phyloP scores from a whole-genome alignment of 352 stramenopile species.

The Globisporangium echinulatum region DNA sequence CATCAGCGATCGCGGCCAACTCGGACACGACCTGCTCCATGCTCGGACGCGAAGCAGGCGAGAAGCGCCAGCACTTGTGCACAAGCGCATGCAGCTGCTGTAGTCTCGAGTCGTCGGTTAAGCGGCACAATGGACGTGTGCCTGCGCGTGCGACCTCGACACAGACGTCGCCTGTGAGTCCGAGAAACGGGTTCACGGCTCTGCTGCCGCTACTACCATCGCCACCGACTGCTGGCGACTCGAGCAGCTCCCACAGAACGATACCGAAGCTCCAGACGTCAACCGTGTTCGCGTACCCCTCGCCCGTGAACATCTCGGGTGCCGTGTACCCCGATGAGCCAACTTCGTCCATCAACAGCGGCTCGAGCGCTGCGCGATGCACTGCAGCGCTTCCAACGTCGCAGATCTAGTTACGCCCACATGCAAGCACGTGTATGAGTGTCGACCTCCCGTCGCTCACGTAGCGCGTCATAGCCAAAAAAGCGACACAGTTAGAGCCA shows the following conservation, averaged over 20 bases:
- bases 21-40: slow-evolving; percentile 16
- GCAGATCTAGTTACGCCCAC: slow-evolving; percentile 16
- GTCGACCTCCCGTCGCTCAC: neutral
- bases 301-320: slow-evolving; percentile 30
- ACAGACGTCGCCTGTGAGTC: slow-evolving; percentile 23
- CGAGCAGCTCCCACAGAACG: slow-evolving; percentile 31
- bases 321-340: slow-evolving; percentile 40
- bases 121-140: slow-evolving; percentile 12
- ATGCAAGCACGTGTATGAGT: neutral
- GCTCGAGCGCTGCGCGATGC: slow-evolving; percentile 5
- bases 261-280: slow-evolving; percentile 48
- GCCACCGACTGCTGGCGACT: neutral
- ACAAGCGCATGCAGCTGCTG: slow-evolving; percentile 13
- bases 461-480: neutral
- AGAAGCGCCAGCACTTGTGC: slow-evolving; percentile 25
- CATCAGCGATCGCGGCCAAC: slow-evolving; percentile 1
- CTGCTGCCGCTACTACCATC: no score
- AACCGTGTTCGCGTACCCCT: slow-evolving; percentile 32
- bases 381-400: slow-evolving; percentile 27
- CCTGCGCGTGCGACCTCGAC: slow-evolving; percentile 17
- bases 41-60: slow-evolving; percentile 16
- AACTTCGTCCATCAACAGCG: slow-evolving; percentile 21
- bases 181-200: slow-evolving; percentile 23
- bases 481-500: neutral
- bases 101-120: slow-evolving; percentile 4